These are phyloP conservation scores for Nothophoma quercina DNA, from an alignment of 2,329 filamentous ascomycete species.

Conservation along the genomic window DNA sequence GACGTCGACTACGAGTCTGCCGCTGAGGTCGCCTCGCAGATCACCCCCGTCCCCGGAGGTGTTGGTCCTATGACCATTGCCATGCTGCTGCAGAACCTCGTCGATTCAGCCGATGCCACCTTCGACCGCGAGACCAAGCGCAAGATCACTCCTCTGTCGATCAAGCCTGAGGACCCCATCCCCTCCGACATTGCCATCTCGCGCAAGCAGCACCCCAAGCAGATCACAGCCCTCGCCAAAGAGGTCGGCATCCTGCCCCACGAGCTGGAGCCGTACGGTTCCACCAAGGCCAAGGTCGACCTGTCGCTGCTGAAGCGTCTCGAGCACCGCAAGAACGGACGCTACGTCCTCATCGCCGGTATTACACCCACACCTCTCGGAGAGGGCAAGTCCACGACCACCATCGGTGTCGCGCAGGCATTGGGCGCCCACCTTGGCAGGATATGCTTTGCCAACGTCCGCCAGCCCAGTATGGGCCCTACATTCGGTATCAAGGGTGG, in stretches of 20 bases:
- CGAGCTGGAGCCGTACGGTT: slow-evolving; percentile 92
- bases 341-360: slow-evolving; percentile 91
- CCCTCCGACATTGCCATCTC: slow-evolving; percentile 97
- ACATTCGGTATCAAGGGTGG: slow-evolving; percentile 99
- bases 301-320: slow-evolving; percentile 82
- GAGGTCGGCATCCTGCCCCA: slow-evolving; percentile 88
- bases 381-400: slow-evolving; percentile 98
- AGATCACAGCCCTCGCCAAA: slow-evolving; percentile 81
- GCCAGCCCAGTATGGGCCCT: slow-evolving; percentile 94
- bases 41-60: slow-evolving; percentile 95
- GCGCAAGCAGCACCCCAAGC: slow-evolving; percentile 87
- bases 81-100: slow-evolving; percentile 96
- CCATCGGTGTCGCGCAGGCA: slow-evolving; percentile 92
- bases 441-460: slow-evolving; percentile 93
- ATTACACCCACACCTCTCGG: slow-evolving; percentile 97
- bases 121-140: slow-evolving; percentile 85
- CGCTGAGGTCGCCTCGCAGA: slow-evolving; percentile 83
- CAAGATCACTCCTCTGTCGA: slow-evolving; percentile 79
- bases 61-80: slow-evolving; percentile 99
- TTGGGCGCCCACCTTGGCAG: slow-evolving; percentile 87
- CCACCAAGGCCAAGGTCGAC: slow-evolving; percentile 95
- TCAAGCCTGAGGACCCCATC: slow-evolving; percentile 80
- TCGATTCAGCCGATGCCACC: slow-evolving; percentile 81
- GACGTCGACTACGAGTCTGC: slow-evolving; percentile 94
- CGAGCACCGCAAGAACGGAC: slow-evolving; percentile 84